Conservation (phyloP, 2,329 filamentous ascomycete genomes). For the Neofusicoccum sp. region DNA sequence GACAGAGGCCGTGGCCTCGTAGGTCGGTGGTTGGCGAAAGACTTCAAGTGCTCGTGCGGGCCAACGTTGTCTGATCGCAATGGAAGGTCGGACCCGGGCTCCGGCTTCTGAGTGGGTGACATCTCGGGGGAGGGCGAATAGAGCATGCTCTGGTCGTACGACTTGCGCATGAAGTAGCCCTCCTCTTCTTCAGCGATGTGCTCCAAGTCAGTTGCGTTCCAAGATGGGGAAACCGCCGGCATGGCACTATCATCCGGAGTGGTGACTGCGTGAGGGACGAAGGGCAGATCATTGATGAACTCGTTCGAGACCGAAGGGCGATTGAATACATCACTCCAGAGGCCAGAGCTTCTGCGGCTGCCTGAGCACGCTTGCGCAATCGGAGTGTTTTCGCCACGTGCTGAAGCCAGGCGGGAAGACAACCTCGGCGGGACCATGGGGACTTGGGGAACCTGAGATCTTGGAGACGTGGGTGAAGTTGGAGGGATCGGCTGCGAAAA, state of each 20-base stretch:
- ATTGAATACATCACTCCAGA: slow-evolving; percentile 33
- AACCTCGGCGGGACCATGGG: slow-evolving; percentile 27
- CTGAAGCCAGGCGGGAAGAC: slow-evolving; percentile 37
- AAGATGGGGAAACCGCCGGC: slow-evolving; percentile 42
- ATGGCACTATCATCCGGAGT: slow-evolving; percentile 46
- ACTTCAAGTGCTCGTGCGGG: slow-evolving; percentile 20
- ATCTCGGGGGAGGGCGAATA: slow-evolving; percentile 21
- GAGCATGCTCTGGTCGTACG: slow-evolving; percentile 30
- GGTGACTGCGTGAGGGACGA: slow-evolving; percentile 44
- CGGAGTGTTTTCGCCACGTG: slow-evolving; percentile 12
- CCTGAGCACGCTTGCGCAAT: slow-evolving; percentile 1
- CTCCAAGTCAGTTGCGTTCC: slow-evolving; percentile 39
- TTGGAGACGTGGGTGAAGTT: slow-evolving; percentile 12
- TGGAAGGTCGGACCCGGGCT: slow-evolving; percentile 13
- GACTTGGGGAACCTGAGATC: not conserved
- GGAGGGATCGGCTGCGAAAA: slow-evolving; percentile 54
- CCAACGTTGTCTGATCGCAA: slow-evolving; percentile 14
- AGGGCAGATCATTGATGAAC: slow-evolving; percentile 31
- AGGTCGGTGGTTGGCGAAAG: slow-evolving; percentile 14
- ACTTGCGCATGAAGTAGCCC: slow-evolving; percentile 29
- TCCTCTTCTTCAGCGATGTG: slow-evolving; percentile 38
- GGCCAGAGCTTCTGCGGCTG: slow-evolving; percentile 33
- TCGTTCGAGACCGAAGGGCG: slow-evolving; percentile 25
- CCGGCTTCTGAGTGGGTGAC: slow-evolving; percentile 19
- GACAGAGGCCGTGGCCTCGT: slow-evolving; percentile 31